A percentile compares a stretch with the other conserved stretches of the same genome.
Evolutionary conservation across 73 alveolate species (phyloP).

Genomic region (Paraurostyla sp.): DNA sequence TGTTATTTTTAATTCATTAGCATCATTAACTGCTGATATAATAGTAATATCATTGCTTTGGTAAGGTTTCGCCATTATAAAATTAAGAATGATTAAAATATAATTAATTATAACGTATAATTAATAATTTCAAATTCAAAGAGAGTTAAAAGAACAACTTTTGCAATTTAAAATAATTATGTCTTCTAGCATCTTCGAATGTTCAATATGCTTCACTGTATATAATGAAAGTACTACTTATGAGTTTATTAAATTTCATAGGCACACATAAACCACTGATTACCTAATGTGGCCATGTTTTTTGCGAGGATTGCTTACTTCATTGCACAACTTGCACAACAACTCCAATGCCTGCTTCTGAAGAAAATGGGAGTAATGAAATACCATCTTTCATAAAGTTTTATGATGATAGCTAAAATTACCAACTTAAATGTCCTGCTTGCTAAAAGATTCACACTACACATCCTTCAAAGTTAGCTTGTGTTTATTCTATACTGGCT

Average conservation of each 20-base stretch:
- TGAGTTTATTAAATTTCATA: background rate
- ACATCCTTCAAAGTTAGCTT: constrained; percentile 59
- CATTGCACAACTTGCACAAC: constrained; percentile 37
- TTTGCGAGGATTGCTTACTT: constrained; percentile 66
- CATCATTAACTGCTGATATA: too few species aligned
- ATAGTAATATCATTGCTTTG: too few species aligned
- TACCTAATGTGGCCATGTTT: constrained; percentile 80
- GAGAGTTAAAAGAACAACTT: background rate
- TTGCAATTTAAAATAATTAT: background rate
- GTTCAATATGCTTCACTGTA: constrained; percentile 57
- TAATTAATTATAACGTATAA: background rate
- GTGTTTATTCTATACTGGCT: constrained; percentile 70
- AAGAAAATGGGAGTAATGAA: background rate
- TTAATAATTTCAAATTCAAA: background rate
- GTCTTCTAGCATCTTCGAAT: constrained; percentile 68
- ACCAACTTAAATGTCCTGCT: too few species aligned
- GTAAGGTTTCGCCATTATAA: too few species aligned
- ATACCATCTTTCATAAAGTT: too few species aligned
- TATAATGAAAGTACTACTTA: constrained; percentile 74
- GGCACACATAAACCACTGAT: constrained; percentile 64
- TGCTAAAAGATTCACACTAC: too few species aligned
- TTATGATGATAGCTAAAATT: too few species aligned
- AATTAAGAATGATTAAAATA: background rate
- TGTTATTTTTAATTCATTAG: too few species aligned
- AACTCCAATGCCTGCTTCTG: too few species aligned